Base-by-base conservation (phyloP, 176 grass and related monocot genomes). In the Avena insularis region DNA sequence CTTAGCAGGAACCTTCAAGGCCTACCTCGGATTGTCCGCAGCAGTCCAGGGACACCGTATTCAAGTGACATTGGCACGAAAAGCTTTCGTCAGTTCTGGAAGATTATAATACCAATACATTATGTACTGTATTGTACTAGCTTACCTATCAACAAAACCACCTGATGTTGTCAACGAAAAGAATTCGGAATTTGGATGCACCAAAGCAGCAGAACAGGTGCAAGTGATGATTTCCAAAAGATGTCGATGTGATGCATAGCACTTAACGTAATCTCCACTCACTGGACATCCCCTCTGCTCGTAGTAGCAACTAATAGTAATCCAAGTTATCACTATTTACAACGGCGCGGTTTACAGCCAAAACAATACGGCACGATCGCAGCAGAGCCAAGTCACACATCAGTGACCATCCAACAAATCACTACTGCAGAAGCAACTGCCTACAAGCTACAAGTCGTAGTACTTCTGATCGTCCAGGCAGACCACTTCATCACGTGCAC, bases 381-480 rank as follows among this genome's bases (percentile, higher is more conserved):
- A 73, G 40, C 38, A 21, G 67, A 69, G 68, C 35, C 38, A 71
- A 71, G 68, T 71, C 68, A 71, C 68, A 71, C 38, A 38, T 12
- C 43, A 73, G 70, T 73, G 70, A 73, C 70, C 1, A 10, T 7
- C 43, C 19, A 48, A 73, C 70, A 73, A 73, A 48, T 17, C 16
- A 20, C 62, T 66, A 71, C 36, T 71, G 38, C 36, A 6, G 9
- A 17, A 46, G 9, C 36, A 5, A n/a, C 68, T 71, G 19, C 40
- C 20, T 73, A 5, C 31, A 9, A 6, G 57, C 48, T 89, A 89
- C 76, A 83, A 23, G 86, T 83, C 33, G 77, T 29, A 10, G 77
- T 74, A 6, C 25, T 77, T 55, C 68, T 87, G 36, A 85, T 96
- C 89, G 81, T 96, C 91, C 69, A 96, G 56, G 71, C 81, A 82